Conservation (phyloP, 192 early-diverging fungal genomes). For the Diversispora eburnea region DNA sequence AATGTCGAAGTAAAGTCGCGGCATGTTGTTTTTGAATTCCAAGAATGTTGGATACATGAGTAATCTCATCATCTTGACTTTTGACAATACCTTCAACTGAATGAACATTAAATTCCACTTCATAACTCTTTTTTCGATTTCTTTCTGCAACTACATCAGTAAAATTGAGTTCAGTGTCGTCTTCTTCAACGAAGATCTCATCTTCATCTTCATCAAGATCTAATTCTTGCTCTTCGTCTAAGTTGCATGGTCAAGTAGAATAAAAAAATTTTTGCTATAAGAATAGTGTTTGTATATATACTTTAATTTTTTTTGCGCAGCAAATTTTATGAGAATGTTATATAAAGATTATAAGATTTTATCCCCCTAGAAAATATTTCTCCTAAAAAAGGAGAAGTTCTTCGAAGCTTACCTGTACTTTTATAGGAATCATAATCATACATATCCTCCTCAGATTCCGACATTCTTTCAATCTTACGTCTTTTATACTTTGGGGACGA, state of each 20-base stretch:
- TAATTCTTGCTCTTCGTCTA: conserved; percentile 1
- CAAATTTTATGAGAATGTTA: background rate
- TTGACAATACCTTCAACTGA: conserved; percentile 55
- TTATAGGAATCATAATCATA: background rate
- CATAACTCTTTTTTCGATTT: conserved; percentile 60
- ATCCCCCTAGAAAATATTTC: background rate
- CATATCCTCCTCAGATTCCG: conserved; percentile 24
- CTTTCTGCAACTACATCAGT: conserved; percentile 56
- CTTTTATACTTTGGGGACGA: conserved; percentile 28
- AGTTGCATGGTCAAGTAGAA: background rate
- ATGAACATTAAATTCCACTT: conserved; percentile 72
- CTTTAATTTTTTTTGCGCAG: background rate
- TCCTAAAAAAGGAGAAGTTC: background rate
- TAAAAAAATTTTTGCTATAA: background rate
- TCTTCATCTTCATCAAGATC: conserved; percentile 6
- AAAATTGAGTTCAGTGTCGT: conserved; percentile 57
- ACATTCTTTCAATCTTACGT: conserved; percentile 29
- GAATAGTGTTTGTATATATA: background rate
- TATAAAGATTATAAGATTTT: background rate
- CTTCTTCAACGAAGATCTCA: conserved; percentile 28
- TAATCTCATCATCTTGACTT: conserved; percentile 63
- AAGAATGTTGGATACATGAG: conserved; percentile 70
- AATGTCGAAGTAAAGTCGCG: conserved; percentile 72
- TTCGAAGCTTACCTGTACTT: conserved; percentile 4
- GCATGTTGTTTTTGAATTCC: conserved; percentile 64